Evolutionary conservation across 495 filamentous ascomycete species (phyloP).

Genomic region (Tuber umbilicatum): DNA sequence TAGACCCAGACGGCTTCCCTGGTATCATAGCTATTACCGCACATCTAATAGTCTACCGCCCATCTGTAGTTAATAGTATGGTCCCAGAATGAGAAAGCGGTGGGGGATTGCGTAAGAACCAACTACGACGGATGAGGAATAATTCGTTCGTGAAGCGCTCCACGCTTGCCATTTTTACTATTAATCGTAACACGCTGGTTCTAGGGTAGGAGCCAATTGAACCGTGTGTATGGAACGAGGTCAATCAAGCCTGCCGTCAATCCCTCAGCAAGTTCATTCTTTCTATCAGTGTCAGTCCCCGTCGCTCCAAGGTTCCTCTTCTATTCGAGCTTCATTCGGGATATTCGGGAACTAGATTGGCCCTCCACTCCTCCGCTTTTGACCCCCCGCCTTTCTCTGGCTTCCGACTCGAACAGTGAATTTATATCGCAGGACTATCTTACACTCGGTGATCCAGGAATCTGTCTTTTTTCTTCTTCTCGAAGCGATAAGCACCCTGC

Average conservation of each 20-base stretch:
- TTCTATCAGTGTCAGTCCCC: not conserved
- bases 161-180: not conserved
- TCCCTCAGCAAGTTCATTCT: not conserved
- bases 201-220: not conserved
- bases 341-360: constrained; percentile 2
- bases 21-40: not conserved
- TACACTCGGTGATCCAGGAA: constrained; percentile 1
- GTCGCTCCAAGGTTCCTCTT: not conserved
- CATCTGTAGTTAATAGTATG: not conserved
- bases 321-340: not conserved
- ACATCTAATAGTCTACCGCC: not conserved
- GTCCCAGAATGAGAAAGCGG: not conserved
- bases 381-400: not conserved
- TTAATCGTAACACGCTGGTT: not conserved
- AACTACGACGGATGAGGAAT: not conserved
- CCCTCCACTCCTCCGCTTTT: not conserved
- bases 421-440: not conserved
- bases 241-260: not conserved
- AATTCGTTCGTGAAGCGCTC: not conserved
- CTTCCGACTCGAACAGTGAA: not conserved
- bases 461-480: constrained; percentile 4
- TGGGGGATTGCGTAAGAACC: not conserved
- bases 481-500: constrained; percentile 34
- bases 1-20: not conserved
- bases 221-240: not conserved